Base-by-base conservation (phyloP, 1,284 basidiomycete genomes). In the Prillingera fragicola region DNA sequence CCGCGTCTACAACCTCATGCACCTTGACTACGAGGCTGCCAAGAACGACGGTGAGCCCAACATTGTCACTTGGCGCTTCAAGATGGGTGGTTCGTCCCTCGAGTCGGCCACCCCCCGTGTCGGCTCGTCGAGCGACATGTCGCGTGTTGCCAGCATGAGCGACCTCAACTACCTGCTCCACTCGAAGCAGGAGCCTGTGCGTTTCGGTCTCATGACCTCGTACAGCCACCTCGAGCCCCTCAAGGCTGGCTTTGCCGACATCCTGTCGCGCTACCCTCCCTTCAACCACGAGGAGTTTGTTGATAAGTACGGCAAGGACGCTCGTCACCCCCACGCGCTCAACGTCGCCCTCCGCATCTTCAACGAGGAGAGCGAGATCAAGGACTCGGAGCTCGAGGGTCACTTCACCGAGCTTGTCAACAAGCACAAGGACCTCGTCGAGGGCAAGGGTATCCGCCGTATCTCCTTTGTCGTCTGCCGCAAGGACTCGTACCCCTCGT, bases 381-480 rank as follows among this genome's bases (percentile, higher is more conserved):
- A 81, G 7, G 89, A 96, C 60, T 79, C 78, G 18, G 80, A 78
- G 22, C 90, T 91, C 82, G 82, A 84, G 59, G 78, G 81, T 60
- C 79, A 80, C 50, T 82, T 94, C 56, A 76, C 79, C 48, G 71
- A 78, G 36, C 82, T 92, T 46, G 77, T 87, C 67, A 91, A 91
- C 72, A 74, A 80, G 44, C 79, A 83, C 57, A 76, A 77, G 34
- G 72, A 75, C 39, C 74, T 82, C 44, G 78, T 98, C 41, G 67
- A 67, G 42, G 78, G 74, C 41, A 85, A 85, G 44, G 89, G 91
- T 48, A 83, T 98, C 48, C 87, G 94, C 49, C 85, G 95, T 60
- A 78, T 95, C 47, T 92, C 94, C 2, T 82, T 94, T 69, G 76
- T 97, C 55, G 83, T 98, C 59, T 97, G 92, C 75, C 83, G 88